Conservation (phyloP, 176 grass and related monocot genomes). For the Eragrostis curvula region DNA sequence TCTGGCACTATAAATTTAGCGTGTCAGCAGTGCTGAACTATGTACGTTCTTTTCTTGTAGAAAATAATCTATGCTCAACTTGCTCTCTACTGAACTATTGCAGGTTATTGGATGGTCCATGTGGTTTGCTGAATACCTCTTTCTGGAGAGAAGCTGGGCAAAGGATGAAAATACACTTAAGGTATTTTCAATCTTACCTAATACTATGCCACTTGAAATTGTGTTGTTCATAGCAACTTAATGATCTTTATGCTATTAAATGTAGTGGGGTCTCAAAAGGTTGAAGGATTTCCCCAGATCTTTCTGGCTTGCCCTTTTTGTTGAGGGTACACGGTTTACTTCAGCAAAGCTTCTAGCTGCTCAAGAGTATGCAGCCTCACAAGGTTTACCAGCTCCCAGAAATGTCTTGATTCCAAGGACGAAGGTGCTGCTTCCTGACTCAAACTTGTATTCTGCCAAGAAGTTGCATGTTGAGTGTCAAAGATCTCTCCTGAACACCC, state of each 20-base stretch:
- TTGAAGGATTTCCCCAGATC: conserved; percentile 87
- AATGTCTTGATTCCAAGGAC: conserved; percentile 95
- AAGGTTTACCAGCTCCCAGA: conserved; percentile 70
- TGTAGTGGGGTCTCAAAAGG: conserved; percentile 76
- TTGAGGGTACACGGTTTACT: conserved; percentile 87
- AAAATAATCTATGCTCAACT: neutral
- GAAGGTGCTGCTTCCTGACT: conserved; percentile 56
- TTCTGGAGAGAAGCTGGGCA: conserved; percentile 88
- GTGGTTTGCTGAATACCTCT: conserved; percentile 90
- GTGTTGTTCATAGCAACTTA: conserved; percentile 11
- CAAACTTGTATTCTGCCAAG: neutral
- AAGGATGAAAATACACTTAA: conserved; percentile 88
- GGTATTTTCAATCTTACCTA: conserved; percentile 38
- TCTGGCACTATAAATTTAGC: neutral
- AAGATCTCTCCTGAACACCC: neutral
- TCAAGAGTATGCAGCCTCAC: conserved; percentile 89
- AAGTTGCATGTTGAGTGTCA: neutral
- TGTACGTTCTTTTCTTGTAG: neutral
- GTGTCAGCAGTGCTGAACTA: neutral
- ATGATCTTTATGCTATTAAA: neutral
- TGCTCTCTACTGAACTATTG: neutral
- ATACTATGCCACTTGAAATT: neutral
- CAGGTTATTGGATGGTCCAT: conserved; percentile 59
- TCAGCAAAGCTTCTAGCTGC: conserved; percentile 77
- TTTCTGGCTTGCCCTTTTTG: conserved; percentile 95